Evolutionary conservation across 2,329 filamentous ascomycete species (phyloP).

Genomic region (Mycosphaerella sp.): DNA sequence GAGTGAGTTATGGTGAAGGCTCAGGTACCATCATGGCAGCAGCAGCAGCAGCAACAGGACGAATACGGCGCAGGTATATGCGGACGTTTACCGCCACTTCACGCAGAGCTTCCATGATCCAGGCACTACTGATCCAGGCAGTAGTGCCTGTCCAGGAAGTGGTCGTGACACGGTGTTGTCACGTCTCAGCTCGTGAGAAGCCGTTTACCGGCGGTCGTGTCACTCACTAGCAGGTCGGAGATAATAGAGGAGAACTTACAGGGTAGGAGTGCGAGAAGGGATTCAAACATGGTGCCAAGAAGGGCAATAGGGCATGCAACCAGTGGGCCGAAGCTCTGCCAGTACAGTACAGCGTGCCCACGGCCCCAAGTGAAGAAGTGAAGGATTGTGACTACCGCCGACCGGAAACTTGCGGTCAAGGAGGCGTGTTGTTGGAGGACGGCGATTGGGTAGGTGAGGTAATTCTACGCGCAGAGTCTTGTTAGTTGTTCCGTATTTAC

Average conservation of each 20-base stretch:
- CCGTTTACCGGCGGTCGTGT: slow-evolving; percentile 1
- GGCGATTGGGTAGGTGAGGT: slow-evolving; percentile 4
- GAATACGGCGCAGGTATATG: slow-evolving; percentile 1
- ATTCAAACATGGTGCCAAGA: not conserved
- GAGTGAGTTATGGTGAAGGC: not conserved
- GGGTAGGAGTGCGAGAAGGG: slow-evolving; percentile 1
- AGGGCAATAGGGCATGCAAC: not conserved
- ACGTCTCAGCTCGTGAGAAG: not conserved
- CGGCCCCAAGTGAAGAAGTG: not conserved
- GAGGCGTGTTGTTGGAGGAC: not conserved
- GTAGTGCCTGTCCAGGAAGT: not conserved
- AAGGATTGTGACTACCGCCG: not conserved
- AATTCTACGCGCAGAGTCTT: too few relatives aligned
- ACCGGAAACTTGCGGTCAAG: slow-evolving; percentile 8
- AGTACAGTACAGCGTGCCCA: not conserved
- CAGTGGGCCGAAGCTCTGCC: slow-evolving; percentile 2
- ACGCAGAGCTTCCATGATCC: not conserved
- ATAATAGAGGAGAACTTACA: slow-evolving; percentile 3
- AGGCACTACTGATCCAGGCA: not conserved
- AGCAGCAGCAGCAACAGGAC: not conserved
- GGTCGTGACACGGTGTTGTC: slow-evolving; percentile 6
- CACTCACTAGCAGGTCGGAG: slow-evolving; percentile 2
- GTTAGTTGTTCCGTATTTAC: not conserved
- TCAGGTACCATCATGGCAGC: slow-evolving; percentile 1
- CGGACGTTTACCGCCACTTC: slow-evolving; percentile 13